phyloP scores from a whole-genome alignment of 2,329 filamentous ascomycete species.

The Aureobasidium leucospermi region DNA sequence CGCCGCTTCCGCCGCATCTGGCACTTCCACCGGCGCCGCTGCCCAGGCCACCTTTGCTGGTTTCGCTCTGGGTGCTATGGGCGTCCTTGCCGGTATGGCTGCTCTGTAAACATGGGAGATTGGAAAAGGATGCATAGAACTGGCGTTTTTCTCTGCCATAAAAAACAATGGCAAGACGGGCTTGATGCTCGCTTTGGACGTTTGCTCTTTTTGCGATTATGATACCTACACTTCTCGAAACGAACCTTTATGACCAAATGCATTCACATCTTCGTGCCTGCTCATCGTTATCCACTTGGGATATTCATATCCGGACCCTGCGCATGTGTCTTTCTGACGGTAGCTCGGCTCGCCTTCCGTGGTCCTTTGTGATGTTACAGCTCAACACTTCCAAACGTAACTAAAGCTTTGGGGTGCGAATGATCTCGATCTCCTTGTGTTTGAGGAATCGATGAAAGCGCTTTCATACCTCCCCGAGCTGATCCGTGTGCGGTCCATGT shows the following conservation, averaged over 20 bases:
- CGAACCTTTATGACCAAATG: neutral
- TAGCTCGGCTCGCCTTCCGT: neutral
- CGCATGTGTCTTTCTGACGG: neutral
- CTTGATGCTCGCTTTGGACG: neutral
- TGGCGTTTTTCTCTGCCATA: neutral
- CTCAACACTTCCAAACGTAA: too few species aligned
- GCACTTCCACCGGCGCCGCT: conserved; percentile 21
- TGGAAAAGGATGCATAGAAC: neutral
- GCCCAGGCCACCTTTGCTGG: conserved; percentile 26
- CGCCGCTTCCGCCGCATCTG: conserved; percentile 15
- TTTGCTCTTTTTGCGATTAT: conserved; percentile 1
- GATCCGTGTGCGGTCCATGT: neutral
- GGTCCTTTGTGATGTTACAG: too few species aligned
- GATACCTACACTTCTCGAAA: conserved; percentile 6
- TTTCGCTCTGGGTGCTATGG: conserved; percentile 30
- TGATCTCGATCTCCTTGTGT: too few species aligned
- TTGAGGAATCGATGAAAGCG: too few species aligned
- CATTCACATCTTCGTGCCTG: neutral
- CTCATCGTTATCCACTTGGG: neutral
- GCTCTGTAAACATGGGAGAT: conserved; percentile 15
- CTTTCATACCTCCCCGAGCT: too few species aligned
- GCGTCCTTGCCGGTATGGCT: conserved; percentile 21
- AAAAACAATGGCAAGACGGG: neutral
- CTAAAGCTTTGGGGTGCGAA: too few species aligned
- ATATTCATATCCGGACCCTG: too few species aligned